These are phyloP conservation scores for Aspergillus cejpii DNA, from an alignment of 2,329 filamentous ascomycete species.

Conservation along the genomic window DNA sequence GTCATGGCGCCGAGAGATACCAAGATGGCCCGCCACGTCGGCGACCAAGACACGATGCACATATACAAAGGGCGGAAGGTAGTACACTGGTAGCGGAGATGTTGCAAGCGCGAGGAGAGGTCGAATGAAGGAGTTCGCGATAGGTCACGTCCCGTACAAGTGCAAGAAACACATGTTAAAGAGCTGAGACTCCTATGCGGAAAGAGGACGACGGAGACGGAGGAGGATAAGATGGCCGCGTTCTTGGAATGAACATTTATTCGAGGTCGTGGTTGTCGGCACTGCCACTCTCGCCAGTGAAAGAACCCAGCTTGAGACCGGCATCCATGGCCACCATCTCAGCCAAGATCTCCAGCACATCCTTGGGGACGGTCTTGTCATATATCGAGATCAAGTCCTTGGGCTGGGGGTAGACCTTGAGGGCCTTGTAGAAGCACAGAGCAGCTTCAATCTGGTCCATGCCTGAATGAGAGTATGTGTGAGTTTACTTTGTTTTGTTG, in stretches of 20 bases:
- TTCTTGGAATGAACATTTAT: slow-evolving; percentile 21
- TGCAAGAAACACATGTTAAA: too few relatives aligned
- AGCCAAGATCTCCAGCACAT: slow-evolving; percentile 89
- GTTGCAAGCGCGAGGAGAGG: slow-evolving; percentile 12
- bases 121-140: neutral
- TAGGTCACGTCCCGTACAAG: too few relatives aligned
- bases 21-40: slow-evolving; percentile 23
- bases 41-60: slow-evolving; percentile 30
- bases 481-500: slow-evolving; percentile 7
- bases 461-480: slow-evolving; percentile 22
- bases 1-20: slow-evolving; percentile 32
- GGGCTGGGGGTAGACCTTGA: slow-evolving; percentile 96
- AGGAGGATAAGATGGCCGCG: slow-evolving; percentile 6
- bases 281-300: slow-evolving; percentile 30
- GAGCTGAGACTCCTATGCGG: slow-evolving; percentile 13
- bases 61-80: slow-evolving; percentile 23
- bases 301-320: slow-evolving; percentile 56
- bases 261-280: slow-evolving; percentile 35
- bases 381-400: slow-evolving; percentile 92
- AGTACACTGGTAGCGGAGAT: slow-evolving; percentile 23
- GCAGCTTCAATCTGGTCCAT: slow-evolving; percentile 65
- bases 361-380: slow-evolving; percentile 97
- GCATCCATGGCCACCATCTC: slow-evolving; percentile 96
- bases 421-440: slow-evolving; percentile 92
- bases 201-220: slow-evolving; percentile 11